These are phyloP conservation scores for Colletotrichum kahawae DNA, from an alignment of 2,329 filamentous ascomycete species.

Conservation along the genomic window DNA sequence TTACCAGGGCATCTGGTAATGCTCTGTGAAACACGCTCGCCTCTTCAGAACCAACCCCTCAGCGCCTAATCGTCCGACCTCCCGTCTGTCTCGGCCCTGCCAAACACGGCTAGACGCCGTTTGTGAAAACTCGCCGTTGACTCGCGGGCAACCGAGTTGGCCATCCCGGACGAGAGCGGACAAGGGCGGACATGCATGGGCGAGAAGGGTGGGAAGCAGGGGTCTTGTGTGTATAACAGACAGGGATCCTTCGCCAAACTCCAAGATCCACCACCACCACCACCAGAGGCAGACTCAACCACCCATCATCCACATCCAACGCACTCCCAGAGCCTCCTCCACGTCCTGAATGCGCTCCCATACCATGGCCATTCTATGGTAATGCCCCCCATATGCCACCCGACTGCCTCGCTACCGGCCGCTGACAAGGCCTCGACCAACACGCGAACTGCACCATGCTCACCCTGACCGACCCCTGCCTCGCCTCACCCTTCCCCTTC, in stretches of 20 bases:
- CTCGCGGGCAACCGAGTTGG: not conserved
- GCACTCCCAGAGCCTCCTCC: not conserved
- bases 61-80: conserved; percentile 19
- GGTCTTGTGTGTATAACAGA: not conserved
- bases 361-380: not conserved
- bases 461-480: not conserved
- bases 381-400: not conserved
- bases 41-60: conserved; percentile 1
- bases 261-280: not conserved
- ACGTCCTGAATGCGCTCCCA: not conserved
- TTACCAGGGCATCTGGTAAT: conserved; percentile 13
- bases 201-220: not conserved
- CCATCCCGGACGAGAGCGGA: not conserved
- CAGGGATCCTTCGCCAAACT: not conserved
- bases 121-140: not conserved
- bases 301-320: not conserved
- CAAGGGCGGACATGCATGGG: not conserved
- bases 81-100: conserved; percentile 6
- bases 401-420: conserved; percentile 2
- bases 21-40: conserved; percentile 16
- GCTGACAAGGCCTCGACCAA: conserved; percentile 6
- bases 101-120: conserved; percentile 20
- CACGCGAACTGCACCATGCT: not conserved
- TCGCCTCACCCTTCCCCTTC: not conserved
- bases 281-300: not conserved